Base-by-base conservation (phyloP, 352 stramenopile genomes). In the Phytopythium delawarense region DNA sequence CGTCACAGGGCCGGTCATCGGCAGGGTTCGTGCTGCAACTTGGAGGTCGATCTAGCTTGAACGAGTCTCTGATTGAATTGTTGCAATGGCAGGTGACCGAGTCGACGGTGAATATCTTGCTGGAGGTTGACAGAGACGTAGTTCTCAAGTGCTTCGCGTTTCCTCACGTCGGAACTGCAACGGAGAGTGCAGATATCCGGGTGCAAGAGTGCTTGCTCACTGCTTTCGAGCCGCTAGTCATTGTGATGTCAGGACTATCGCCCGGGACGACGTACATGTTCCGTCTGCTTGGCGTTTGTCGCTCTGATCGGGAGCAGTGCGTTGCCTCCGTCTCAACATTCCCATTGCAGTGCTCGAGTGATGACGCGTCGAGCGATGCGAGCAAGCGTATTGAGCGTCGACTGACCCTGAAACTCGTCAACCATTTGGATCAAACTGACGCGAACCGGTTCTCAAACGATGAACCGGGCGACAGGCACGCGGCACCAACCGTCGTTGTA, bases 111-210 rank as follows among this genome's bases (percentile, higher is more conserved):
- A 66, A 71, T 18, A 49, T 85, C 11, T 58, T 86, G 13, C 51
- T 85, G n/a, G 79, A 87, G 45, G 67, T 81, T 7, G 62, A 79
- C 51, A 37, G 21, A 6, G 13, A 40, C 15, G 60, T 66, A 1
- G 62, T 58, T 49, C 63, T 83, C 48, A 69, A 67, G 52, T 63
- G 21, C 50, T 78, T 84, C 67, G 71, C 75, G 8, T 84, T 84
- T 42, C 54, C 57, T 48, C 13, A 55, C n/a, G 37, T 49, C 12
- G 18, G 30, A 30, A 25, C 34, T 16, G 20, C 15, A 21, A 44
- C 35, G 4, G 34, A 40, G 25, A 13, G 18, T 1, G 56, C 32
- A 25, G 35, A 50, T 35, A n/a, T 12, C 20, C 20, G 53, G 25
- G 53, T 69, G 0, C 50, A 46, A 48, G 62, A 50, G 37, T 28